Base-by-base conservation (phyloP, 2,329 filamentous ascomycete genomes). In the Xylaria sp. region DNA sequence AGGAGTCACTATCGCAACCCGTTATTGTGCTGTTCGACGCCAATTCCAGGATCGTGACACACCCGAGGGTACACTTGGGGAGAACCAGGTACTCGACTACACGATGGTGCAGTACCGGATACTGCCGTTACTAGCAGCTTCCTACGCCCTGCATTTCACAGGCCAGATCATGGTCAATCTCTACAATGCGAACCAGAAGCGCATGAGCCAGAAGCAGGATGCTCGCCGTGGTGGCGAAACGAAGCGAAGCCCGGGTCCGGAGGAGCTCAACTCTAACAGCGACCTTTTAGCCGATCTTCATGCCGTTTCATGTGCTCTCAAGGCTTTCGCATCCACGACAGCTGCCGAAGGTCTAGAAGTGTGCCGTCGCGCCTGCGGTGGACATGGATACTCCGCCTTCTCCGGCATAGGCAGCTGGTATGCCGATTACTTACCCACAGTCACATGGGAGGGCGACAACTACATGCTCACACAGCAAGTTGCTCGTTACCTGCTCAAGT, bases 81-180 rank as follows among this genome's bases (percentile, higher is more conserved):
- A 58, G 39, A 58, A 58, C 23, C 56, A 58, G 15, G 56, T 58
- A 1, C 37, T 58, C 8, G 56, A 58, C 56, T 58, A 58, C 10
- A 58, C 56, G 32, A 58, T 58, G 56, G 56, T 58, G 15, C 56
- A 58, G 56, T 58, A 58, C 56, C 56, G 56, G n/a, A 58, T 58
- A 58, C 56, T 58, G 39, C 56, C 56, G 25, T 46, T 58, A 18
- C 41, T 58, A 12, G 56, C 56, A 13, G 56, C 56, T 58, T 58
- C 56, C 25, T 58, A 58, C 46, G 56, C 56, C 39, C 23, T 58
- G 13, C 56, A 46, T 28, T 58, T 58, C 15, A 58, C 56, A 1
- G 56, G 56, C 23, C 56, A 13, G 7, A 58, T 3, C 23, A 58
- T 58, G 56, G 39, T 58, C 20, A 46, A 58, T 44, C 39, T 58